Evolutionary conservation across 192 early-diverging fungal species (phyloP).

Genomic region (Dispira simplex): DNA sequence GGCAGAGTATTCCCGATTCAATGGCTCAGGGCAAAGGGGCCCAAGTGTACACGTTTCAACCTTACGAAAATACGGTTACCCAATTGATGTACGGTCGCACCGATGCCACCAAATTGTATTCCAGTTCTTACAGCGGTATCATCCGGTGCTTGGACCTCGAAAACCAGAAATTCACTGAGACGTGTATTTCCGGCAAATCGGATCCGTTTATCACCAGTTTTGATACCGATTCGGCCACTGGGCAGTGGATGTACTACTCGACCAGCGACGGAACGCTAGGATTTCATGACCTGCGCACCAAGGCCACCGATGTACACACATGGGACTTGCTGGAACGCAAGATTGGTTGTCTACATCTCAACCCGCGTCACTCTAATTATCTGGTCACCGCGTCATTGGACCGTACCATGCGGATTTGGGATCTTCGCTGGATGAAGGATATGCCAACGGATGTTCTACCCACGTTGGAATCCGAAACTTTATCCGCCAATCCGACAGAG

Average conservation of each 20-base stretch:
- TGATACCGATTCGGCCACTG: constrained; percentile 14
- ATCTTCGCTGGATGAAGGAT: constrained; percentile 30
- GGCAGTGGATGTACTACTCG: constrained; percentile 32
- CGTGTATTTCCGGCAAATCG: constrained; percentile 25
- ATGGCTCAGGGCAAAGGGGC: constrained; percentile 27
- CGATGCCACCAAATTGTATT: constrained; percentile 27
- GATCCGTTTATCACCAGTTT: constrained; percentile 26
- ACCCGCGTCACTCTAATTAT: constrained; percentile 28
- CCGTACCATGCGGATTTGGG: constrained; percentile 42
- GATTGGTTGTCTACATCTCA: constrained; percentile 41
- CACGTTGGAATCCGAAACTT: not conserved
- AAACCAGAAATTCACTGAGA: constrained; percentile 28
- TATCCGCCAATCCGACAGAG: constrained; percentile 13
- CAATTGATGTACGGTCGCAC: constrained; percentile 30
- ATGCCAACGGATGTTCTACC: constrained; percentile 13
- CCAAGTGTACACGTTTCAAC: constrained; percentile 31
- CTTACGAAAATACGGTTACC: constrained; percentile 31
- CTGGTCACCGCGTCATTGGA: constrained; percentile 35
- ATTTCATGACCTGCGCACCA: constrained; percentile 31
- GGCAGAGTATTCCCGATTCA: not conserved
- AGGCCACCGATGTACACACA: constrained; percentile 3
- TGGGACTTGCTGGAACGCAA: constrained; percentile 33
- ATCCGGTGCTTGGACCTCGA: constrained; percentile 42
- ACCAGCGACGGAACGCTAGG: constrained; percentile 34
- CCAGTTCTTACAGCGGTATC: constrained; percentile 42